These are phyloP conservation scores for Cyphellophora europaea DNA, from an alignment of 2,329 filamentous ascomycete genomes.

Conservation along the genomic window DNA sequence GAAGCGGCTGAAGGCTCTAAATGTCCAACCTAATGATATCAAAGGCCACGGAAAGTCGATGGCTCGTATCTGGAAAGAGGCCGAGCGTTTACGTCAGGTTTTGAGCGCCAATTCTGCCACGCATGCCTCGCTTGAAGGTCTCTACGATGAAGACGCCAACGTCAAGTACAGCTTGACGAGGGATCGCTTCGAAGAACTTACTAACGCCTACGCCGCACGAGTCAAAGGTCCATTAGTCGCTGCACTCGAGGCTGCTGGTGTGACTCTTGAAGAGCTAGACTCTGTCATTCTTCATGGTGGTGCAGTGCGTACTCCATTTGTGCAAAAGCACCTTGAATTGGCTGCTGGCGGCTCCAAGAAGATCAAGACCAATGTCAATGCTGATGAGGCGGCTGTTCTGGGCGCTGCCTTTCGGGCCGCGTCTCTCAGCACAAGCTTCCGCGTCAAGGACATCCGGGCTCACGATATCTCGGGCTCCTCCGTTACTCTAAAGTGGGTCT, in stretches of 20 bases:
- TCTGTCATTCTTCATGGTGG: slow-evolving; percentile 92
- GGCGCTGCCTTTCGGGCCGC: slow-evolving; percentile 92
- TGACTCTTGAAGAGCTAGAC: slow-evolving; percentile 68
- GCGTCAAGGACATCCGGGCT: slow-evolving; percentile 90
- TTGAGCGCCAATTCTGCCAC: slow-evolving; percentile 88
- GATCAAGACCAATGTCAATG: slow-evolving; percentile 88
- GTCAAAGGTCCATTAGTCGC: slow-evolving; percentile 61
- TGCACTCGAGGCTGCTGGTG: slow-evolving; percentile 63
- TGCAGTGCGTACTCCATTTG: slow-evolving; percentile 81
- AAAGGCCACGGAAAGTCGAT: slow-evolving; percentile 71
- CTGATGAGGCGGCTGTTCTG: slow-evolving; percentile 92
- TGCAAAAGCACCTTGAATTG: slow-evolving; percentile 79
- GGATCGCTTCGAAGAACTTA: slow-evolving; percentile 70
- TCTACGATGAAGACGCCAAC: slow-evolving; percentile 78
- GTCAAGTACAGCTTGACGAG: slow-evolving; percentile 86
- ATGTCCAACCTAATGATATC: slow-evolving; percentile 53
- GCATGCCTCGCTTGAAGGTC: slow-evolving; percentile 69
- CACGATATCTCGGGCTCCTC: slow-evolving; percentile 68
- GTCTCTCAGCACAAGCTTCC: slow-evolving; percentile 85
- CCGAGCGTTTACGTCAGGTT: slow-evolving; percentile 76
- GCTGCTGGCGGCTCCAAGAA: slow-evolving; percentile 64
- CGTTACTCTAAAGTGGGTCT: slow-evolving; percentile 65
- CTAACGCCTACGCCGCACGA: slow-evolving; percentile 57
- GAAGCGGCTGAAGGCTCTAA: slow-evolving; percentile 39
- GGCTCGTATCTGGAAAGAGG: slow-evolving; percentile 87